Evolutionary conservation across 2,329 filamentous ascomycete genomes (phyloP).

Genomic region (Aspergillus arachidicola): DNA sequence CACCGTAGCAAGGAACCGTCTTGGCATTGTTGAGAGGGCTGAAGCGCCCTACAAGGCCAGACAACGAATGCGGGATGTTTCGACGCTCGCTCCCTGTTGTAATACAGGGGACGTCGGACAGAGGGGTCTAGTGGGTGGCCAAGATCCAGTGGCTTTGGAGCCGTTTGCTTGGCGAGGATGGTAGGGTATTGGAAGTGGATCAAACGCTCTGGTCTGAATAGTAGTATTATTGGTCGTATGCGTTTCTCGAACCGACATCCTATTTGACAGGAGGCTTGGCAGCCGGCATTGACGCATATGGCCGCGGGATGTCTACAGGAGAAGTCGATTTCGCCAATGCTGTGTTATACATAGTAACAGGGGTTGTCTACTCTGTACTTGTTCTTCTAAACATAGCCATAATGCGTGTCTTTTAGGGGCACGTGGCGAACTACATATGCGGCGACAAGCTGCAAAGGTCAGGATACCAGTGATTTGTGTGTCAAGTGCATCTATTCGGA

Average conservation of each 20-base stretch:
- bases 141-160: not conserved
- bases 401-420: not conserved
- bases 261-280: not conserved
- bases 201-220: not conserved
- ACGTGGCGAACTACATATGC: not conserved
- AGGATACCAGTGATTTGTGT: not conserved
- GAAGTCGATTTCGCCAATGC: not conserved
- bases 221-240: not conserved
- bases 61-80: not conserved
- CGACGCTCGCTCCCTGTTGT: not conserved
- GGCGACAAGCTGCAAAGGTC: not conserved
- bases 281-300: not conserved
- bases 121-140: not conserved
- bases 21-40: not conserved
- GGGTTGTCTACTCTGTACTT: not conserved
- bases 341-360: not conserved
- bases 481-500: not conserved
- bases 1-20: not conserved
- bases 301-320: not conserved
- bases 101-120: not conserved
- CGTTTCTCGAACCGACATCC: not conserved
- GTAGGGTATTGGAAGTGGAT: not conserved
- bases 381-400: not conserved
- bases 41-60: constrained; percentile 4
- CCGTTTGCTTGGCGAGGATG: not conserved